Base-by-base conservation (phyloP, 2,329 filamentous ascomycete genomes). In the Beauveria varroae region DNA sequence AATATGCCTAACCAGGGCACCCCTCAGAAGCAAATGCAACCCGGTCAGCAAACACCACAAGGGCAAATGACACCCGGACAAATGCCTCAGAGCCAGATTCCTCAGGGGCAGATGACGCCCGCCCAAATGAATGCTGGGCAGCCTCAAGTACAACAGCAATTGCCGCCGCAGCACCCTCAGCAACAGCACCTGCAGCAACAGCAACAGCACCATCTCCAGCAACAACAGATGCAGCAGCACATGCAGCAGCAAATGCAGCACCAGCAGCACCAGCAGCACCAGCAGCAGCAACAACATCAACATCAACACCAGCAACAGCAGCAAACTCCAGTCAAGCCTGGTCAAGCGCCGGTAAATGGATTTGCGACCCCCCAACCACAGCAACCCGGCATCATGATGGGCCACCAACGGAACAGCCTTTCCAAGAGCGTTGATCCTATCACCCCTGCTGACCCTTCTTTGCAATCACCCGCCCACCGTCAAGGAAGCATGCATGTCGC, bases 321-420 rank as follows among this genome's bases (percentile, higher is more conserved):
- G 43, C 55, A 63, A 63, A 71, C 72, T 47, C 76, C 77, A 18
- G 75, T 79, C 65, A 78, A 77, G 57, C 73, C 76, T 40, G 75
- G 72, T 1, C 74, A 74, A 40, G 66, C 68, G 44, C 64, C 72
- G 2, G 65, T 75, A 1, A 76, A 77, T 47, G 75, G 75, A n/a
- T 72, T 74, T 55, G 65, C 73, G 1, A 72, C 73, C 8, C 69
- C 75, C 22, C 72, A 74, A 40, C 63, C 69, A 47, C 58, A 66
- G 64, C 62, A 63, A 43, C 70, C 54, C 64, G 69, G 62, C 46
- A 64, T 54, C 51, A 65, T 66, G 41, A 61, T 65, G 4, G 75
- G 76, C 43, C 76, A 86, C 72, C 69, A 75, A 12, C 78, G 76
- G 63, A 82, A 77, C 67, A 85, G 74, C 66, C 60, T 86, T 22